These are phyloP conservation scores for Coccomyxa sp. DNA, from an alignment of 139 green algal species.

Conservation along the genomic window DNA sequence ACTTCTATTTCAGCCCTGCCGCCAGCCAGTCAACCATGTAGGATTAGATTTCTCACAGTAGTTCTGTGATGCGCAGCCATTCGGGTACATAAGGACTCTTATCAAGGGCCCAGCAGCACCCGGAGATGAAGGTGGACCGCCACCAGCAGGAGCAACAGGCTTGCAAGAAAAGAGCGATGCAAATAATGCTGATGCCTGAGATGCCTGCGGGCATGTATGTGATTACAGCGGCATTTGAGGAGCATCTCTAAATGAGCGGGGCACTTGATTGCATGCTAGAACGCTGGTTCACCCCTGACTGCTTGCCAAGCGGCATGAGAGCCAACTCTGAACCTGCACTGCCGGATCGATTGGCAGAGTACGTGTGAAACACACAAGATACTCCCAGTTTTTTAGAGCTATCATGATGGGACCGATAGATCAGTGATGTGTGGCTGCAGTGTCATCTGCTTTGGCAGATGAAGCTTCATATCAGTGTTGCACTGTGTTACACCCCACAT, in stretches of 20 bases:
- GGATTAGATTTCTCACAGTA: neutral
- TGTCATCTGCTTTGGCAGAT: too few species aligned
- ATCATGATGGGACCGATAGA: too few species aligned
- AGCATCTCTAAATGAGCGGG: neutral
- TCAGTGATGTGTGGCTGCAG: too few species aligned
- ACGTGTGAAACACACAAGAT: neutral
- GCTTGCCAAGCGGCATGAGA: neutral
- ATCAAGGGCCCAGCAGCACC: neutral
- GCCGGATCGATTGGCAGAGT: neutral
- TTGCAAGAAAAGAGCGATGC: neutral
- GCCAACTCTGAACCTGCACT: neutral
- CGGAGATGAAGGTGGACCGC: neutral
- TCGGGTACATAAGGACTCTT: neutral
- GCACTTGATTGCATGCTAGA: neutral
- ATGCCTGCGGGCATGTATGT: neutral
- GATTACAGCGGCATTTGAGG: neutral
- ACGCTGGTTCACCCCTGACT: neutral
- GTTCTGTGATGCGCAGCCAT: neutral
- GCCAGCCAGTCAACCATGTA: neutral
- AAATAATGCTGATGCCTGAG: neutral
- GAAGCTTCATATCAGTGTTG: too few species aligned
- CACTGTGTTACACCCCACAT: too few species aligned
- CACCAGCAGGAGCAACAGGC: neutral
- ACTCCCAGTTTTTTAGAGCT: neutral
- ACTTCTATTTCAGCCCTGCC: neutral